phyloP scores from a whole-genome alignment of 2,329 filamentous ascomycete genomes.

The Alternaria novae-zelandiae region DNA sequence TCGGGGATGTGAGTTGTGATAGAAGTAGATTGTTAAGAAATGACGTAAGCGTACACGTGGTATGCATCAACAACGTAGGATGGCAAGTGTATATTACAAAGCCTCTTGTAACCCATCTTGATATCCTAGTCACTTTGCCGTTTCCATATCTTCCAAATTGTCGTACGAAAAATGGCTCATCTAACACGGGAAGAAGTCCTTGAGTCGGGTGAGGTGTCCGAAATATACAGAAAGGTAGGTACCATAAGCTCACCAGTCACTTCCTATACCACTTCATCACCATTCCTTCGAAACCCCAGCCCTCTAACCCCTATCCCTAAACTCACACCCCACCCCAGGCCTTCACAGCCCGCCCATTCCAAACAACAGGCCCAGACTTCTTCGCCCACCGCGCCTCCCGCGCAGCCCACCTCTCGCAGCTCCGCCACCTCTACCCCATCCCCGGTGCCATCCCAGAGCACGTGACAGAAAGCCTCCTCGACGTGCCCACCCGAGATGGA shows the following conservation, averaged over 20 bases:
- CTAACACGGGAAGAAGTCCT: slow-evolving; percentile 35
- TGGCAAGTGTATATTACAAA: neutral
- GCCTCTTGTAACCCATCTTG: accelerated
- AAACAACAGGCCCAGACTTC: slow-evolving; percentile 25
- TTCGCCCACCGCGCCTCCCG: slow-evolving; percentile 26
- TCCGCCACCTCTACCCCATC: slow-evolving; percentile 41
- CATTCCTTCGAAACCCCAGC: neutral
- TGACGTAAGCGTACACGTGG: neutral
- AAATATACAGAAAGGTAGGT: slow-evolving; percentile 28
- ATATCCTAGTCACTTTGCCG: no score
- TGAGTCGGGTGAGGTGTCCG: slow-evolving; percentile 23
- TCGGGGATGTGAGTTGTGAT: neutral
- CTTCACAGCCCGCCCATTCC: slow-evolving; percentile 30
- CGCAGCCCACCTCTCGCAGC: slow-evolving; percentile 33
- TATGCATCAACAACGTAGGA: neutral
- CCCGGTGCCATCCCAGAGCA: slow-evolving; percentile 36
- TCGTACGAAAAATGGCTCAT: slow-evolving; percentile 35
- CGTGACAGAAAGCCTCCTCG: slow-evolving; percentile 37
- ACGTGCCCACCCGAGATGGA: slow-evolving; percentile 35
- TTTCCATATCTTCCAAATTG: no score
- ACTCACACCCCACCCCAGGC: slow-evolving; percentile 18
- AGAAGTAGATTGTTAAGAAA: neutral
- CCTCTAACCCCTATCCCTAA: neutral
- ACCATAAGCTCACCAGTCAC: neutral
- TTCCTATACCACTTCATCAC: neutral